These are phyloP conservation scores for Jaltomata sinuosa DNA, from an alignment of 257 asterid genomes.

Conservation along the genomic window DNA sequence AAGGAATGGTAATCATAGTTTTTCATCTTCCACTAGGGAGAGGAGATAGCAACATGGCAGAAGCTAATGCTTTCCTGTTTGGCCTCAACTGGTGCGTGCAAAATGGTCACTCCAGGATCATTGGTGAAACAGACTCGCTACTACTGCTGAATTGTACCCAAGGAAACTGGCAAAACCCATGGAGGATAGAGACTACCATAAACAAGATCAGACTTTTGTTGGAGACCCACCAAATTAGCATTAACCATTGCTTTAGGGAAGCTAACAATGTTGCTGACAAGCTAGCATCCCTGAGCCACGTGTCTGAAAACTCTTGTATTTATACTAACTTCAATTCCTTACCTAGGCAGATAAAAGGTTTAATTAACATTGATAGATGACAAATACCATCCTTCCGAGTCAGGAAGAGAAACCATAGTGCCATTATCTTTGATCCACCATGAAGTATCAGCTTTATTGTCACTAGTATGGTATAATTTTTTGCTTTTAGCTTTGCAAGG, in stretches of 20 bases:
- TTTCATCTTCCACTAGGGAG: too few species aligned
- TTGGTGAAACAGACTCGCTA: too few species aligned
- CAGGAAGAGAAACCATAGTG: not conserved
- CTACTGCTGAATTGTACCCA: too few species aligned
- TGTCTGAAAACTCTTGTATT: not conserved
- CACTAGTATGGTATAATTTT: not conserved
- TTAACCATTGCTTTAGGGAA: not conserved
- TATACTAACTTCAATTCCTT: not conserved
- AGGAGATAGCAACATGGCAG: too few species aligned
- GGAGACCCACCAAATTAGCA: not conserved
- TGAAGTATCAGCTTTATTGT: not conserved
- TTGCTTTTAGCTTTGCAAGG: not conserved
- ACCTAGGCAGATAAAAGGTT: not conserved
- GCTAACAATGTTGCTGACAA: not conserved
- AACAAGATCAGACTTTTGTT: not conserved
- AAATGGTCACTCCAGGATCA: too few species aligned
- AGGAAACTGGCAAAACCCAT: too few species aligned
- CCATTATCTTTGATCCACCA: not conserved
- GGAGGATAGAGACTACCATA: not conserved
- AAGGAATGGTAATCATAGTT: too few species aligned
- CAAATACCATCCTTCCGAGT: not conserved
- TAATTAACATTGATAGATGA: not conserved
- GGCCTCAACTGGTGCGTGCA: too few species aligned
- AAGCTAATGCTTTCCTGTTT: too few species aligned
- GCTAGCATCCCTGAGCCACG: not conserved